Percentiles rank a stretch among this genome's conserved stretches.
Conservation (phyloP, 192 early-diverging fungal species). For the Coemansia sp. region DNA sequence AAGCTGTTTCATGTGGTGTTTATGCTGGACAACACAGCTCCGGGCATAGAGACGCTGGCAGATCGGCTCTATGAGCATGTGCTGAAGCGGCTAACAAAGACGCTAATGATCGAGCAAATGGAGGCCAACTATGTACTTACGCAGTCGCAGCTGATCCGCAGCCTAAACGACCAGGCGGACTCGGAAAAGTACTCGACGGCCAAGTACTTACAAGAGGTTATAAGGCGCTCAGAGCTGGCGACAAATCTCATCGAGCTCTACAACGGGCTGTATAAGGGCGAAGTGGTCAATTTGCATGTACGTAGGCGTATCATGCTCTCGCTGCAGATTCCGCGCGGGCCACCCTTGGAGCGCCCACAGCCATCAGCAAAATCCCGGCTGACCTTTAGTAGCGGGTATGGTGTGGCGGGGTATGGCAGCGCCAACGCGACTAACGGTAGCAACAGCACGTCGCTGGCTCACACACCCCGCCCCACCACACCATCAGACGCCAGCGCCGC, state of each 20-base stretch:
- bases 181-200: slow-evolving; percentile 19
- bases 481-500: slow-evolving; percentile 16
- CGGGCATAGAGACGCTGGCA: slow-evolving; percentile 37
- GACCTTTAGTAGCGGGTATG: slow-evolving; percentile 14
- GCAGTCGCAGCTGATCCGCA: slow-evolving; percentile 44
- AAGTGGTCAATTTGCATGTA: slow-evolving; percentile 42
- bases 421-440: slow-evolving; percentile 13
- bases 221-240: slow-evolving; percentile 29
- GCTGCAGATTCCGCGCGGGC: slow-evolving; percentile 48
- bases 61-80: slow-evolving; percentile 50
- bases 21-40: slow-evolving; percentile 50
- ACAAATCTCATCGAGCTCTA: slow-evolving; percentile 39
- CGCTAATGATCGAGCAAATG: slow-evolving; percentile 52
- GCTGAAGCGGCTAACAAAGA: slow-evolving; percentile 42
- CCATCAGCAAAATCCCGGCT: slow-evolving; percentile 15
- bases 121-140: slow-evolving; percentile 48
- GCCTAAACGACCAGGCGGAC: slow-evolving; percentile 40
- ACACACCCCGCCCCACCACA: slow-evolving; percentile 40
- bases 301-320: slow-evolving; percentile 50
- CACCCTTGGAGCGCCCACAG: slow-evolving; percentile 35
- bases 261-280: slow-evolving; percentile 42
- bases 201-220: slow-evolving; percentile 28
- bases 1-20: slow-evolving; percentile 48
- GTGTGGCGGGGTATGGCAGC: slow-evolving; percentile 5
- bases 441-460: slow-evolving; percentile 16